Evolutionary conservation across 345 rosid species (phyloP).

Genomic region (Acer saccharum): DNA sequence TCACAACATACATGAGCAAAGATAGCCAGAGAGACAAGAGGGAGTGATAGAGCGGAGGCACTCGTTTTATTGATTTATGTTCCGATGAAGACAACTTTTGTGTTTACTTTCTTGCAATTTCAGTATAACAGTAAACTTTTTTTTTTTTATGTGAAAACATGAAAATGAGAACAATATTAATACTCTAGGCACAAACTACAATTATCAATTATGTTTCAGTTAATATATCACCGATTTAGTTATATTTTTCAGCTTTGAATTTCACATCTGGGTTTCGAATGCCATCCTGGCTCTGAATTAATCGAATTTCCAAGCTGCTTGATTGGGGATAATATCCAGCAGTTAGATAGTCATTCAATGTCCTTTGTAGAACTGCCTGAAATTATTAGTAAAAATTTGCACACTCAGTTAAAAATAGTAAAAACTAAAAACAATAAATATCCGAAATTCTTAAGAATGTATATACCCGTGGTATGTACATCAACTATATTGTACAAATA

Average conservation of each 20-base stretch:
- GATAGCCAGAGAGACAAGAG: no score
- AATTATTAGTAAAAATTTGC: slow-evolving; percentile 10
- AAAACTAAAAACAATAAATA: neutral
- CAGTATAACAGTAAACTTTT: neutral
- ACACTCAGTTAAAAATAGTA: neutral
- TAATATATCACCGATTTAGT: slow-evolving; percentile 8
- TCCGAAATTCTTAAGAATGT: neutral
- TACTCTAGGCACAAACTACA: neutral
- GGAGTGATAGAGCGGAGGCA: no score
- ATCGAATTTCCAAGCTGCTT: slow-evolving; percentile 90
- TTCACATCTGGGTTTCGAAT: slow-evolving; percentile 70
- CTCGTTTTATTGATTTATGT: neutral
- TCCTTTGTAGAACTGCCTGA: slow-evolving; percentile 81
- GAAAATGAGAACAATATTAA: neutral
- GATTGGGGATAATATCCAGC: slow-evolving; percentile 64
- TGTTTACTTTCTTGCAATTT: no score
- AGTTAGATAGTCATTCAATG: slow-evolving; percentile 61
- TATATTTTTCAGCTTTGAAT: slow-evolving; percentile 57
- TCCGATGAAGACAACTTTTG: neutral
- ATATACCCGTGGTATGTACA: neutral
- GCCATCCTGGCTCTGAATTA: slow-evolving; percentile 93
- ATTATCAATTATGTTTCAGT: neutral
- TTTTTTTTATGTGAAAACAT: neutral
- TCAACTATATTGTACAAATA: no score
- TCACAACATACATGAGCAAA: no score